Evolutionary conservation across 2,329 filamentous ascomycete species (phyloP).

Genomic region (Plenodomus tracheiphilus): DNA sequence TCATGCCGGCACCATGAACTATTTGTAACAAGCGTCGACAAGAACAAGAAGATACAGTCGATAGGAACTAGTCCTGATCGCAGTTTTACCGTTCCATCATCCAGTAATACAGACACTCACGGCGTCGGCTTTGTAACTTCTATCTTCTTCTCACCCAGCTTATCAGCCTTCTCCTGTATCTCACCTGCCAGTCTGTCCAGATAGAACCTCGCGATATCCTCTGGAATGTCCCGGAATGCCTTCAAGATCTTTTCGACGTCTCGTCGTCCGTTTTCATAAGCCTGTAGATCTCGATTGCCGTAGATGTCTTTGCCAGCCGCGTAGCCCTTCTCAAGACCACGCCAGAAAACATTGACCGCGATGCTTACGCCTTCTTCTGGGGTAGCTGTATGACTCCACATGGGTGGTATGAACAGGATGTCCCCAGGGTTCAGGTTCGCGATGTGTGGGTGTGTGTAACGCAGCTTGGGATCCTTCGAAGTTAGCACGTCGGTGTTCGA

Average conservation of each 20-base stretch:
- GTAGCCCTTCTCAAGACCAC: slow-evolving; percentile 68
- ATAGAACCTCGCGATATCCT: slow-evolving; percentile 74
- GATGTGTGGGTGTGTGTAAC: slow-evolving; percentile 64
- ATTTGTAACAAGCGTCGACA: too few relatives aligned
- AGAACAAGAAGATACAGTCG: too few relatives aligned
- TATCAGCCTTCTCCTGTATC: slow-evolving; percentile 50
- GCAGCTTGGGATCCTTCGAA: slow-evolving; percentile 22
- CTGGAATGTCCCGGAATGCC: slow-evolving; percentile 66
- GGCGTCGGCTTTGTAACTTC: background rate
- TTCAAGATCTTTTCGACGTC: slow-evolving; percentile 70
- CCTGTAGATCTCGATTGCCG: slow-evolving; percentile 81
- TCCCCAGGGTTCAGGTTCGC: slow-evolving; percentile 71
- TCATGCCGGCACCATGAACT: too few relatives aligned
- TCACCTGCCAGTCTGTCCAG: slow-evolving; percentile 72
- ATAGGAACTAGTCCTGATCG: too few relatives aligned
- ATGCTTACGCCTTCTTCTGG: slow-evolving; percentile 62
- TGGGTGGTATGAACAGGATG: slow-evolving; percentile 75
- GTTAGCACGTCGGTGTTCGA: slow-evolving; percentile 74
- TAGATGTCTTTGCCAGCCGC: slow-evolving; percentile 80
- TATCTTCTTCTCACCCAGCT: slow-evolving; percentile 12
- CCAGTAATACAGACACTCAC: background rate
- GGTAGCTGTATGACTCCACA: slow-evolving; percentile 80
- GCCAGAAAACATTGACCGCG: slow-evolving; percentile 90
- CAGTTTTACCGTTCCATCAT: background rate
- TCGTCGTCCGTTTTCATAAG: slow-evolving; percentile 78